These are phyloP conservation scores for Gracilaria caudata DNA, from an alignment of 23 red algal species.

Conservation along the genomic window DNA sequence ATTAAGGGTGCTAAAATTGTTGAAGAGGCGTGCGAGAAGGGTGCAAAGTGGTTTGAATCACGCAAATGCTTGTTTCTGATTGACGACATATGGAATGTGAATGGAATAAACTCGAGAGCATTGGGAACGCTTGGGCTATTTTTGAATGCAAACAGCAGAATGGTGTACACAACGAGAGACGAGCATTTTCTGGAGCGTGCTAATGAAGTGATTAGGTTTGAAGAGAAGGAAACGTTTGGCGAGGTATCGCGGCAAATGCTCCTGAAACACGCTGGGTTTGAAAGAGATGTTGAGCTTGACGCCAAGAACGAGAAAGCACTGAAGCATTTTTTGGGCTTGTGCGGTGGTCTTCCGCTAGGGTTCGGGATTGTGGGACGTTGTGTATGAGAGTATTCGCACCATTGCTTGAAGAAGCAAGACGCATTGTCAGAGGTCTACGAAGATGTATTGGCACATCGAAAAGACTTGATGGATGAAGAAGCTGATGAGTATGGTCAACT, in stretches of 20 bases:
- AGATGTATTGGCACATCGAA: too few relatives aligned
- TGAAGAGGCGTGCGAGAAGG: slow-evolving; percentile 1
- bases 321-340: not conserved
- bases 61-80: slow-evolving; percentile 13
- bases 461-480: too few relatives aligned
- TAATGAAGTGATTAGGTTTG: not conserved
- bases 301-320: not conserved
- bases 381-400: too few relatives aligned
- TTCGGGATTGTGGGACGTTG: too few relatives aligned
- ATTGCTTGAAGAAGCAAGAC: too few relatives aligned
- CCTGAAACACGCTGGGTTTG: not conserved
- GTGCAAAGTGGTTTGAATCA: slow-evolving; percentile 13
- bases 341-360: not conserved
- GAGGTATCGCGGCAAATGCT: not conserved
- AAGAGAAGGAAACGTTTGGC: not conserved
- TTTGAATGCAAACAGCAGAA: not conserved
- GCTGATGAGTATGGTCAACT: too few relatives aligned
- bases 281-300: not conserved
- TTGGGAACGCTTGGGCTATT: not conserved
- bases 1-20: not conserved
- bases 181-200: not conserved
- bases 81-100: slow-evolving; percentile 3
- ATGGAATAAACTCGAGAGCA: slow-evolving; percentile 9
- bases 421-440: too few relatives aligned
- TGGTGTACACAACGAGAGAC: slow-evolving; percentile 12